A percentile compares a stretch with the other conserved stretches of the same genome.
Conservation (phyloP, 2,329 filamentous ascomycete species). For the Paraphoma chrysanthemicola region DNA sequence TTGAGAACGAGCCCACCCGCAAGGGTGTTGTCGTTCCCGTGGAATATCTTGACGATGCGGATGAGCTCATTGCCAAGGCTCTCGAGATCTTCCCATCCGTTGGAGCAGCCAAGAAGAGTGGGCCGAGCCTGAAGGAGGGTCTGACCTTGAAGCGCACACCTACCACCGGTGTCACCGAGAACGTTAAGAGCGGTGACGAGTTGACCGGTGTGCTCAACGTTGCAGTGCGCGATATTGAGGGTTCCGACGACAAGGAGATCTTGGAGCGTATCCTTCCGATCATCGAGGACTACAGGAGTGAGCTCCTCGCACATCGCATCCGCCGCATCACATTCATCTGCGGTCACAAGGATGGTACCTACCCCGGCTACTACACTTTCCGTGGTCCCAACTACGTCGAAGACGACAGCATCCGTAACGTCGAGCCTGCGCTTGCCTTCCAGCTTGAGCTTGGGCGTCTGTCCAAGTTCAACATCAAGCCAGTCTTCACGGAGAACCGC, state of each 20-base stretch:
- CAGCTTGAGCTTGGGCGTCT: constrained; percentile 95
- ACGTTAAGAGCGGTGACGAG: constrained; percentile 71
- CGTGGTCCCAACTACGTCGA: constrained; percentile 88
- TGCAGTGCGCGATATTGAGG: constrained; percentile 87
- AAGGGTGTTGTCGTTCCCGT: constrained; percentile 96
- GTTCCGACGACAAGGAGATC: constrained; percentile 80
- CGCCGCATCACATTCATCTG: constrained; percentile 96
- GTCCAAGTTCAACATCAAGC: constrained; percentile 96
- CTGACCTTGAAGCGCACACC: constrained; percentile 72
- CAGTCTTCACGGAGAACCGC: constrained; percentile 98
- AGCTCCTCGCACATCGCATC: constrained; percentile 80
- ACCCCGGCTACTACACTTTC: constrained; percentile 98
- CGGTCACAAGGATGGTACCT: constrained; percentile 90
- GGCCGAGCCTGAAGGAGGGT: constrained; percentile 44
- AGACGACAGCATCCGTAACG: constrained; percentile 96
- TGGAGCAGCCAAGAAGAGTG: constrained; percentile 62
- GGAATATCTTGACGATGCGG: constrained; percentile 90
- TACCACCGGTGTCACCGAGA: constrained; percentile 41
- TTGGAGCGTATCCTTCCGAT: constrained; percentile 77
- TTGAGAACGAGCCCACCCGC: constrained; percentile 75
- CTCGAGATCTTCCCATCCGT: constrained; percentile 78
- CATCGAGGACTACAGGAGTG: constrained; percentile 81
- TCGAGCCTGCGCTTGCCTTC: constrained; percentile 95
- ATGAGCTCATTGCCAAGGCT: constrained; percentile 83
- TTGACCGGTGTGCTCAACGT: constrained; percentile 92